Evolutionary conservation across 108 stramenopile species (phyloP).

Genomic region (Skeletonema grethae): DNA sequence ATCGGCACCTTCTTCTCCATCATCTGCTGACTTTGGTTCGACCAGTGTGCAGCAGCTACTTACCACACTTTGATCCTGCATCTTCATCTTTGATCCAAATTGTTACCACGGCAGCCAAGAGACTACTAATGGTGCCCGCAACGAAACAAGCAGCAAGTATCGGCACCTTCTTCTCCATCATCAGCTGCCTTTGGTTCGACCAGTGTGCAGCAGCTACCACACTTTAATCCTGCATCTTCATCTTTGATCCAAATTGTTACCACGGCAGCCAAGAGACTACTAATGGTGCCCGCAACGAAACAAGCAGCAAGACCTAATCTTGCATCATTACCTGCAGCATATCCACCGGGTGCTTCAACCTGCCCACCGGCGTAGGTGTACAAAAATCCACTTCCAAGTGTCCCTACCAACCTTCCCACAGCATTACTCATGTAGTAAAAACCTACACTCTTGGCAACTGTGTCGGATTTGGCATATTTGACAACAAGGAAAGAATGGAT

Average conservation of each 20-base stretch:
- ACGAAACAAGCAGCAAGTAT: constrained; percentile 83
- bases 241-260: constrained; percentile 82
- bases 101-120: constrained; percentile 78
- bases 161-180: constrained; percentile 2
- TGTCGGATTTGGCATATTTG: constrained; percentile 90
- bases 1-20: background rate
- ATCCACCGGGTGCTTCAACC: constrained; percentile 35
- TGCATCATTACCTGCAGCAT: constrained; percentile 67
- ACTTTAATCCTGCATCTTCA: constrained; percentile 70
- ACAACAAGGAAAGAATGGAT: constrained; percentile 94
- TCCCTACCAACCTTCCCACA: constrained; percentile 87
- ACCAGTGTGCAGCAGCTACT: constrained; percentile 46
- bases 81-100: constrained; percentile 75
- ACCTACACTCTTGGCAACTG: constrained; percentile 90
- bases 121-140: constrained; percentile 79
- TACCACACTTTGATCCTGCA: constrained; percentile 78
- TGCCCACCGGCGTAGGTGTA: constrained; percentile 88
- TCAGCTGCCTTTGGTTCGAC: constrained; percentile 10
- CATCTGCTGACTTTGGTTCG: constrained; percentile 3
- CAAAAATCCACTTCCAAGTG: constrained; percentile 86
- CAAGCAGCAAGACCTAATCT: constrained; percentile 79
- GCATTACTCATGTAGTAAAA: constrained; percentile 98
- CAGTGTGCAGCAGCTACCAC: constrained; percentile 61
- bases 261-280: constrained; percentile 73
- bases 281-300: constrained; percentile 80